Evolutionary conservation across 169 alveolate genomes (phyloP).

Genomic region (Theileria equi): DNA sequence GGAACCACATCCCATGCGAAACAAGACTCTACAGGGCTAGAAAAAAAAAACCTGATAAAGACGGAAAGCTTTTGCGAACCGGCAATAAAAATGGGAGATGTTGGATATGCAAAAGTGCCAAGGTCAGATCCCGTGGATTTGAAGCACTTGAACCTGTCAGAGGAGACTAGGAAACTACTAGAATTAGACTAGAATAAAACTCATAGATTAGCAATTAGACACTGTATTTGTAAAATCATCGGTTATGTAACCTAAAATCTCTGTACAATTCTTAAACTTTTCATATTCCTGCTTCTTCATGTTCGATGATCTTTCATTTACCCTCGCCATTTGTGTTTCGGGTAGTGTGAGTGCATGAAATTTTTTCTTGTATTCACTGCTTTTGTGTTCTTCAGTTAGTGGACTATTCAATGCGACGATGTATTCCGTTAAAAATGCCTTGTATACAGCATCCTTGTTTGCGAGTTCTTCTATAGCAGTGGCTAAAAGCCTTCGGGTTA

Average conservation of each 20-base stretch:
- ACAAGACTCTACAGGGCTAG: not conserved
- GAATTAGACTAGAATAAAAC: conserved; percentile 35
- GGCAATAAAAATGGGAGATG: not conserved
- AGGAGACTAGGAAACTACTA: conserved; percentile 47
- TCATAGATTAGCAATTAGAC: not conserved
- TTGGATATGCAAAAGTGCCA: not conserved
- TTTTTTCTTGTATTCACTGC: not conserved
- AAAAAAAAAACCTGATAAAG: not conserved
- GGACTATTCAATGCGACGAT: conserved; percentile 10
- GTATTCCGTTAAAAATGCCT: conserved; percentile 35
- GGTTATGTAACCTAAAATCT: not conserved
- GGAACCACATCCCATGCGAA: not conserved
- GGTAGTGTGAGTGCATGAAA: not conserved
- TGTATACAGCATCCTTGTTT: conserved; percentile 5
- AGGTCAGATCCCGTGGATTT: conserved; percentile 18
- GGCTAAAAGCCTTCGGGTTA: conserved; percentile 19
- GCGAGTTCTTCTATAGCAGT: conserved; percentile 15
- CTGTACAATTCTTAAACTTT: conserved; percentile 5
- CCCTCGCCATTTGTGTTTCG: not conserved
- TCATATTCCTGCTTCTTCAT: not conserved
- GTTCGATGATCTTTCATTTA: not conserved
- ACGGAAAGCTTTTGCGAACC: not conserved
- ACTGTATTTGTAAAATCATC: not conserved
- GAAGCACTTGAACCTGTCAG: conserved; percentile 38
- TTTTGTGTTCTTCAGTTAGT: not conserved